phyloP scores from a whole-genome alignment of 2,329 filamentous ascomycete species.

The Aureobasidium namibiae region DNA sequence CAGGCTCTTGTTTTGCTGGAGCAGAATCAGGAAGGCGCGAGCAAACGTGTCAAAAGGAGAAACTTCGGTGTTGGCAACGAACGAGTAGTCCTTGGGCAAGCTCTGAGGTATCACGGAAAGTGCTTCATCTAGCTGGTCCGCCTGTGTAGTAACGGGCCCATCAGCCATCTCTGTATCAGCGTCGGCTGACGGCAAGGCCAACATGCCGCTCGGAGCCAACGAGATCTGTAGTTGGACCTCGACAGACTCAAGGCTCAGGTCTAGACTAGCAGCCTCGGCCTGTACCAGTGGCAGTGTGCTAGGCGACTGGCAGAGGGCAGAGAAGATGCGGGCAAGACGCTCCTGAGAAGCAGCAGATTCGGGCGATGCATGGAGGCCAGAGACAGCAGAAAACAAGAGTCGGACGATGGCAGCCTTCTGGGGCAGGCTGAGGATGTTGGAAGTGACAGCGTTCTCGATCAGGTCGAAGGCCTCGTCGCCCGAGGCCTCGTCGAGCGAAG shows the following conservation, averaged over 20 bases:
- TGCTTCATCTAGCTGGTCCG: neutral
- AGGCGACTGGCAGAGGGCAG: conserved; percentile 24
- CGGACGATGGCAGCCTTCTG: conserved; percentile 33
- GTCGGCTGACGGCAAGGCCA: conserved; percentile 38
- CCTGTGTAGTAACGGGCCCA: conserved; percentile 4
- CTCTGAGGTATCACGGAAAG: neutral
- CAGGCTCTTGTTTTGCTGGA: conserved; percentile 8
- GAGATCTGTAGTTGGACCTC: conserved; percentile 67
- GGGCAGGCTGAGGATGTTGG: conserved; percentile 52
- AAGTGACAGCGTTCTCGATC: conserved; percentile 54
- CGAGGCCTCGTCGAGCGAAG: conserved; percentile 52
- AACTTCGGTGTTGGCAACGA: conserved; percentile 6
- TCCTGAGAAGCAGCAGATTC: conserved; percentile 16
- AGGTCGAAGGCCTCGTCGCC: conserved; percentile 48
- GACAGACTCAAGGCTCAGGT: conserved; percentile 64
- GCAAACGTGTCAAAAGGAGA: conserved; percentile 13
- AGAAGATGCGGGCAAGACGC: conserved; percentile 26
- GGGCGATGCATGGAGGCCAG: neutral
- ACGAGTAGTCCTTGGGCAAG: conserved; percentile 9
- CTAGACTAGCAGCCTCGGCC: conserved; percentile 56
- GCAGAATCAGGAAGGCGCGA: conserved; percentile 6
- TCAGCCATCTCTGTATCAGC: conserved; percentile 47
- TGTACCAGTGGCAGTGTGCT: conserved; percentile 51
- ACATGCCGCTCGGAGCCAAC: conserved; percentile 48
- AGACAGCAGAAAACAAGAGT: neutral